These are phyloP conservation scores for Fusarium brevicatenulatum DNA, from an alignment of 2,329 filamentous ascomycete species.

Conservation along the genomic window DNA sequence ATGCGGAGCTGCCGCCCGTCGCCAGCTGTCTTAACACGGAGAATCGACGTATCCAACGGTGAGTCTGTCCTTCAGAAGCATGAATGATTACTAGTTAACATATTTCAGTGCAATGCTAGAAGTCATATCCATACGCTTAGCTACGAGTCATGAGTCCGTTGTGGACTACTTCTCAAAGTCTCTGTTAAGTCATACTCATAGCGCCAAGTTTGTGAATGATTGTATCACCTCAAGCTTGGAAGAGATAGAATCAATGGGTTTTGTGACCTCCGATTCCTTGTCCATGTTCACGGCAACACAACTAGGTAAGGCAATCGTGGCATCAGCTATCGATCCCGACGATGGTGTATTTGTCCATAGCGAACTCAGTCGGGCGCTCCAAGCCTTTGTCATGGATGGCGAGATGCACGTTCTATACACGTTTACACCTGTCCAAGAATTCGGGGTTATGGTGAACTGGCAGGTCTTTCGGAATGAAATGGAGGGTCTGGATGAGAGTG, in stretches of 20 bases:
- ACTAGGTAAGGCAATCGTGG: slow-evolving; percentile 76
- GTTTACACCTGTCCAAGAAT: slow-evolving; percentile 76
- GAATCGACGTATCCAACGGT: slow-evolving; percentile 74
- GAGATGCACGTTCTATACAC: slow-evolving; percentile 84
- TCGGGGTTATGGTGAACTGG: slow-evolving; percentile 72
- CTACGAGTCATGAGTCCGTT: slow-evolving; percentile 71
- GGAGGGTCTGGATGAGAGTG: slow-evolving; percentile 76
- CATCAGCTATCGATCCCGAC: slow-evolving; percentile 77
- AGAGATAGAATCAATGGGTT: slow-evolving; percentile 64
- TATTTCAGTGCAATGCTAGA: slow-evolving; percentile 72
- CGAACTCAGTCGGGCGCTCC: slow-evolving; percentile 73
- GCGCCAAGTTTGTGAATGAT: slow-evolving; percentile 58
- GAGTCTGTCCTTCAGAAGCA: slow-evolving; percentile 8
- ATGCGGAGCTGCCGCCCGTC: slow-evolving; percentile 76
- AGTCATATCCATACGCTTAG: slow-evolving; percentile 73
- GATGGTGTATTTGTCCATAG: slow-evolving; percentile 78
- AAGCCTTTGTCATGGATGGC: slow-evolving; percentile 81
- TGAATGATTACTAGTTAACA: slow-evolving; percentile 14
- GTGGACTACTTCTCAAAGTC: slow-evolving; percentile 76
- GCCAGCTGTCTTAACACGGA: slow-evolving; percentile 75
- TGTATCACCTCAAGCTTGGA: slow-evolving; percentile 69
- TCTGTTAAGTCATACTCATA: slow-evolving; percentile 68
- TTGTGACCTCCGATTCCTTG: slow-evolving; percentile 62
- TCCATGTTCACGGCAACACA: slow-evolving; percentile 69
- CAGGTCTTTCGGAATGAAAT: slow-evolving; percentile 76